A percentile compares a stretch with the other conserved stretches of the same genome.
Conservation (phyloP, 768 basidiomycete species). For the Auricularia heimuer region DNA sequence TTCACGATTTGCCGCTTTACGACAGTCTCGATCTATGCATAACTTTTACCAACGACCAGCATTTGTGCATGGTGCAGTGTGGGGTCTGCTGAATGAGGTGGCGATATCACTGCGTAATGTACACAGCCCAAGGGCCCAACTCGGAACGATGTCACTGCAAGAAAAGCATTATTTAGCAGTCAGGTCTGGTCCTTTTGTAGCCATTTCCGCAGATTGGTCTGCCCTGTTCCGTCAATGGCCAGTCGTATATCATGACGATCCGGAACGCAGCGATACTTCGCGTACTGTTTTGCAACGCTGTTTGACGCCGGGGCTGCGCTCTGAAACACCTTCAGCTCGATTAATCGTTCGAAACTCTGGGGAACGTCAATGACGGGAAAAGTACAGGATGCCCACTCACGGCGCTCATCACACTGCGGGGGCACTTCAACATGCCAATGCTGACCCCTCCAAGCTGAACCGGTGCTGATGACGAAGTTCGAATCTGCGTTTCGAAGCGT, state of each 20-base stretch:
- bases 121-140: background rate
- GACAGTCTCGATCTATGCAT: background rate
- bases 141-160: background rate
- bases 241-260: slow-evolving; percentile 57
- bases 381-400: slow-evolving; percentile 33
- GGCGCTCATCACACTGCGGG: slow-evolving; percentile 51
- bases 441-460: slow-evolving; percentile 57
- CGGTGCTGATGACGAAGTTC: slow-evolving; percentile 62
- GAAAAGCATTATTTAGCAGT: background rate
- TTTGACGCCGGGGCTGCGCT: slow-evolving; percentile 38
- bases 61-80: background rate
- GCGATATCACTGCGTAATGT: no score
- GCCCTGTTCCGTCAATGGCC: slow-evolving; percentile 54
- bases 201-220: slow-evolving; percentile 72
- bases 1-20: background rate
- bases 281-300: slow-evolving; percentile 55
- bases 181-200: slow-evolving; percentile 33
- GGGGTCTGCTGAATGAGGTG: no score
- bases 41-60: background rate
- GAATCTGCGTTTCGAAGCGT: slow-evolving; percentile 64
- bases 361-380: background rate
- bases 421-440: slow-evolving; percentile 64
- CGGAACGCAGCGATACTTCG: slow-evolving; percentile 60
- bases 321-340: slow-evolving; percentile 46
- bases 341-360: slow-evolving; percentile 71